Evolutionary conservation across 2,329 filamentous ascomycete species (phyloP).

Genomic region (Exophiala aquamarina): DNA sequence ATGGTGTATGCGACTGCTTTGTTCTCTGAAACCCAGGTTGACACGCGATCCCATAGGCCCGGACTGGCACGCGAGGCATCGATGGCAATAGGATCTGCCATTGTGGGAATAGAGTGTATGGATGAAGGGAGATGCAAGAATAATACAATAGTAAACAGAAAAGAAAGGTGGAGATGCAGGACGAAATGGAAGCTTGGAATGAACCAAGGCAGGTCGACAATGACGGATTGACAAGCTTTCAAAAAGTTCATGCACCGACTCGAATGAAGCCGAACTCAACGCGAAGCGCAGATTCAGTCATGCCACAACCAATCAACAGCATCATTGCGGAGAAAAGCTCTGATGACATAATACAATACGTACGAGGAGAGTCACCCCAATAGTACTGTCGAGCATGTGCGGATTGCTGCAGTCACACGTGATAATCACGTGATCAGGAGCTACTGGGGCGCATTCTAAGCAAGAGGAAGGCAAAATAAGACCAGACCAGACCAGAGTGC

Average conservation of each 20-base stretch:
- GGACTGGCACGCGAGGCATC: conserved; percentile 47
- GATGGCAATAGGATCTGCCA: conserved; percentile 20
- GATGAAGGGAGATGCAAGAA: conserved; percentile 4
- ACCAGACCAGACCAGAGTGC: too few relatives aligned
- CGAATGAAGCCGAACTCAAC: background rate
- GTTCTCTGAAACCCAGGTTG: conserved; percentile 91
- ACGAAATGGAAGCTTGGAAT: conserved; percentile 13
- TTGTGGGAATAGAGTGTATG: conserved; percentile 5
- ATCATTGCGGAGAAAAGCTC: too few relatives aligned
- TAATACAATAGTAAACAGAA: conserved; percentile 8
- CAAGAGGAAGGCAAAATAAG: too few relatives aligned
- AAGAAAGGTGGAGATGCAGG: conserved; percentile 6
- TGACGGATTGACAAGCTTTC: conserved; percentile 9
- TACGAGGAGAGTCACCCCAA: too few relatives aligned
- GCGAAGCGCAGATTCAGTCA: too few relatives aligned
- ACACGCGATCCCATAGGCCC: conserved; percentile 84
- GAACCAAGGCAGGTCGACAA: background rate
- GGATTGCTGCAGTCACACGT: too few relatives aligned
- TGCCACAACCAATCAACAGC: background rate
- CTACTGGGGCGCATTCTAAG: too few relatives aligned
- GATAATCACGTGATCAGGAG: too few relatives aligned
- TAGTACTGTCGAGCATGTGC: too few relatives aligned
- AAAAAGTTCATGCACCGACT: conserved; percentile 12
- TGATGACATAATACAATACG: too few relatives aligned
- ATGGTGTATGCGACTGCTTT: conserved; percentile 95